phyloP scores from a whole-genome alignment of 129 eudicot genomes.

The Tagetes erecta region DNA sequence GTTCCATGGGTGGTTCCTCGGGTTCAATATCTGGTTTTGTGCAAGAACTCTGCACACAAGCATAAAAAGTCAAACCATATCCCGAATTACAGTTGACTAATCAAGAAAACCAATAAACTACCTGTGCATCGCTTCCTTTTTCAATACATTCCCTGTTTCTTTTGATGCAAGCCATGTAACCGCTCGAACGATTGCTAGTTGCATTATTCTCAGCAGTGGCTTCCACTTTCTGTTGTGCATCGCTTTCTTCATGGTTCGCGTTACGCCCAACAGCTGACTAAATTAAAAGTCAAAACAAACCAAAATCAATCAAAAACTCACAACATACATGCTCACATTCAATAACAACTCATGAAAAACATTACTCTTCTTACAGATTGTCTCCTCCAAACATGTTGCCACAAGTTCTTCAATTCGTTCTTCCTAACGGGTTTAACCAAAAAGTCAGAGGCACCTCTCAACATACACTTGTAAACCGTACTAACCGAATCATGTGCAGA shows the following conservation, averaged over 20 bases:
- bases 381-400: conserved; percentile 99
- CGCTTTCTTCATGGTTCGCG: conserved; percentile 55
- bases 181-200: conserved; percentile 75
- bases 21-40: conserved; percentile 79
- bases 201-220: conserved; percentile 88
- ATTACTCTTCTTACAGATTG: conserved; percentile 58
- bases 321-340: background rate
- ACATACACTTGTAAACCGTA: conserved; percentile 87
- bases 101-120: conserved; percentile 27
- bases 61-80: conserved; percentile 15
- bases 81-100: conserved; percentile 13
- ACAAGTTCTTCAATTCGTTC: conserved; percentile 85
- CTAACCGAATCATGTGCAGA: conserved; percentile 79
- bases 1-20: conserved; percentile 46
- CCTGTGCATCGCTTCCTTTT: conserved; percentile 99
- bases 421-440: conserved; percentile 83
- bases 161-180: conserved; percentile 60
- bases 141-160: conserved; percentile 72
- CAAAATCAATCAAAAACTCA: conserved; percentile 20
- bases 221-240: conserved; percentile 62
- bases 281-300: conserved; percentile 16
- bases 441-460: conserved; percentile 95
- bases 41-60: conserved; percentile 78
- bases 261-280: conserved; percentile 45
- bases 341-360: background rate